phyloP scores from a whole-genome alignment of 768 basidiomycete genomes.

The Sarcodon aspratus region DNA sequence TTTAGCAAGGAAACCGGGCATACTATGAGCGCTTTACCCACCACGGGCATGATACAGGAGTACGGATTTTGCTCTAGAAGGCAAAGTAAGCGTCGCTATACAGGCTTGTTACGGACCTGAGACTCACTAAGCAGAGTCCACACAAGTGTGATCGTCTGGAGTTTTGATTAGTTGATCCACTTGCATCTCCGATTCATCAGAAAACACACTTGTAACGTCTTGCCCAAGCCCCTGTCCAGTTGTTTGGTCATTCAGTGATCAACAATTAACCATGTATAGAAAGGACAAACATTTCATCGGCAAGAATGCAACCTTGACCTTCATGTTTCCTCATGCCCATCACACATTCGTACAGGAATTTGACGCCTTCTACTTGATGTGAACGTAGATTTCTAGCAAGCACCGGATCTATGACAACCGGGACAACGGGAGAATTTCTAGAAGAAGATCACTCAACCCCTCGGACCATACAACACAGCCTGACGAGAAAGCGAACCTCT shows the following conservation, averaged over 20 bases:
- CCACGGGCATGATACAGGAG: conserved; percentile 35
- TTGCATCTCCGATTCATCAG: background rate
- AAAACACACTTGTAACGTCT: conserved; percentile 64
- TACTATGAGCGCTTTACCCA: conserved; percentile 83
- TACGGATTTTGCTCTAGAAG: conserved; percentile 79
- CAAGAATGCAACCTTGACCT: conserved; percentile 89
- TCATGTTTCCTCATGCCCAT: conserved; percentile 91
- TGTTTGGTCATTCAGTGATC: conserved; percentile 1
- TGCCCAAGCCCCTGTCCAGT: conserved; percentile 84
- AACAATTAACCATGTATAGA: background rate
- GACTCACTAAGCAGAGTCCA: conserved; percentile 79
- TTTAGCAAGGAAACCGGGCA: conserved; percentile 88
- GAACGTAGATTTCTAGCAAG: conserved; percentile 64
- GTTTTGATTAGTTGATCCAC: background rate
- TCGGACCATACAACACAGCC: background rate
- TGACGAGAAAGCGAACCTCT: conserved; percentile 37
- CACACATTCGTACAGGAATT: conserved; percentile 91
- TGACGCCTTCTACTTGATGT: conserved; percentile 85
- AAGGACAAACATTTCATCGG: conserved; percentile 77
- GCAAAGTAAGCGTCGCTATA: background rate
- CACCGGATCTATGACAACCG: conserved; percentile 88
- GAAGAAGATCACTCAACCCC: background rate
- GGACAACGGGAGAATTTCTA: conserved; percentile 54
- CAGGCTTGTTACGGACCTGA: background rate
- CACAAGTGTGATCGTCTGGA: conserved; percentile 79